Conservation (phyloP, 176 grass and related monocot species). For the Raddia guianensis region DNA sequence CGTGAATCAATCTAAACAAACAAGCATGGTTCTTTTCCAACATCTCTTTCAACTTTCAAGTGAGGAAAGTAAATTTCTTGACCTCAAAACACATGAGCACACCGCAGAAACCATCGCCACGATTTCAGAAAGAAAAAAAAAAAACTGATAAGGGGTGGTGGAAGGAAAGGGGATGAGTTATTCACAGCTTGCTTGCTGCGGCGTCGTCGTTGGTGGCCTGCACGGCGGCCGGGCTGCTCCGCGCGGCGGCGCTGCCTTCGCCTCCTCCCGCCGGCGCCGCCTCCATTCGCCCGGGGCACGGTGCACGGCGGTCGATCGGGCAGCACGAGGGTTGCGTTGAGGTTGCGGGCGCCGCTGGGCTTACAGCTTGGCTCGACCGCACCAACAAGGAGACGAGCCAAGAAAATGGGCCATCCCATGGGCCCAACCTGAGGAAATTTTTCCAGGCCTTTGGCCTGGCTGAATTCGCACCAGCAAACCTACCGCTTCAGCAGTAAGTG, state of each 20-base stretch:
- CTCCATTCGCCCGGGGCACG: neutral
- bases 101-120: neutral
- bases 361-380: too few species aligned
- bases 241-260: constrained; percentile 32
- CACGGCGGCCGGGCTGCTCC: constrained; percentile 82
- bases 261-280: neutral
- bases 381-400: too few species aligned
- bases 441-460: too few species aligned
- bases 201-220: constrained; percentile 99
- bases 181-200: constrained; percentile 89
- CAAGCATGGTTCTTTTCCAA: neutral
- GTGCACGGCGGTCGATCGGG: neutral
- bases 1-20: neutral
- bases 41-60: neutral
- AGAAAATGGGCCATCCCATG: too few species aligned
- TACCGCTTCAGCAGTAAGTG: too few species aligned
- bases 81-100: too few species aligned
- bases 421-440: too few species aligned
- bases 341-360: neutral
- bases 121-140: too few species aligned
- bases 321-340: neutral
- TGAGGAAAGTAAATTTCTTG: neutral
- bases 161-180: neutral
- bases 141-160: neutral
- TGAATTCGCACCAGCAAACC: too few species aligned